Base-by-base conservation (phyloP, 805 yeast genomes). In the Sugiyamaella americana region DNA sequence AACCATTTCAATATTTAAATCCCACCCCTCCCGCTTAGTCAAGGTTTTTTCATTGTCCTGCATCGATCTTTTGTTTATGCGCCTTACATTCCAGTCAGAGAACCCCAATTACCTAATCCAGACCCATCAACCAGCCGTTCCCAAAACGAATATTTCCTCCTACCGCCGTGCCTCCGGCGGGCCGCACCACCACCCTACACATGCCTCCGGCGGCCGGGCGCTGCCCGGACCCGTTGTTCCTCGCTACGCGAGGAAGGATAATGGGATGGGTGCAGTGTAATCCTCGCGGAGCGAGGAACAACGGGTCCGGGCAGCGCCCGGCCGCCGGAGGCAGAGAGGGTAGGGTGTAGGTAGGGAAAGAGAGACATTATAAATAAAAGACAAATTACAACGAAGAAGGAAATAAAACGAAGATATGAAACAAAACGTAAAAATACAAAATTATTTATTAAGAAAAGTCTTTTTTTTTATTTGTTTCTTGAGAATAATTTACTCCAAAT, bases 21-120 rank as follows among this genome's bases (percentile, higher is more conserved):
- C n/a, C n/a, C n/a, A n/a, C 43, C 18, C 41, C 37, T 22, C 37
- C 42, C 43, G 18, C 16, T 24, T n/a, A 36, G 23, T n/a, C n/a
- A 17, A 32, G 37, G 18, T 32, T 32, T 32, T 19, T 32, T 19
- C 5, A 32, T 32, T 32, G 37, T 32, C 32, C 32, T 8, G 32
- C 11, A 8, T 26, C 32, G 32, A 8, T 26, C 32, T 8, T 26
- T 26, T 26, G 32, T 26, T 26, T 8, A 13, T 26, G 32, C 11
- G 8, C 32, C 32, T 26, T 26, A 13, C 32, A 26, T 26, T 26
- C 32, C 32, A 13, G 32, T 26, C 32, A 26, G 8, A 13, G 32
- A 26, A 26, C 13, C 32, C 13, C 11, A 26, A 8, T 13, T 26
- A 13, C 32, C 32, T 26, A 26, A 26, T 26, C 32, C 13, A 13